Evolutionary conservation across 352 stramenopile genomes (phyloP), one percentile per base, ranked within the genome.

Genomic region (Pythium guiyangense): DNA sequence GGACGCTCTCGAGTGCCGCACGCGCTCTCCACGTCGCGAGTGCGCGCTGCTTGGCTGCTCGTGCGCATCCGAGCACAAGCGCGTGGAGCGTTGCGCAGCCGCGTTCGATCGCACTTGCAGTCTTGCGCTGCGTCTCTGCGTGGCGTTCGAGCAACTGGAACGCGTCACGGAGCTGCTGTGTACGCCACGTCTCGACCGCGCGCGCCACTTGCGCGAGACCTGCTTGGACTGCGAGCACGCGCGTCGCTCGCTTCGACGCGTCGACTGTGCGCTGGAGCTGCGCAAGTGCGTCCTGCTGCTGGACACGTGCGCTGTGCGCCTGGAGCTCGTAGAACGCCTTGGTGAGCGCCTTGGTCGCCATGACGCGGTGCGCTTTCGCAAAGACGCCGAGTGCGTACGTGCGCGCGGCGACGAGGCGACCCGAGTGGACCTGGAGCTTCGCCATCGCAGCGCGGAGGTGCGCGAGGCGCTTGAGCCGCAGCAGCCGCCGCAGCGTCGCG

Each of bases 381-480:
- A 64, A 29, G 34, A 25, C 40, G 11, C 37, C 22, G 22, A 63
- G n/a, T 5, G 57, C 57, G 34, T 31, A 43, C 18, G 20, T 52
- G 18, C 42, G 31, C 17, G 43, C 40, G n/a, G 22, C 18, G n/a
- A 22, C 10, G 17, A 54, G n/a, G 20, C 47, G 44, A 18, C 49
- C 51, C 25, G 57, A 35, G 11, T 43, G 40, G 26, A 46, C 46
- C 51, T 52, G 44, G 42, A 45, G 56, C 9, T 35, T 63, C 25
- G 40, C 34, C 43, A 63, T 48, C n/a, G 57, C 57, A 25, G 22
- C 25, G 22, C 34, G 27, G 57, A 81, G 40, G 26, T 65, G 45
- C 15, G 56, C 52, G 49, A 65, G 61, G n/a, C 47, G 50, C 48
- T 84, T 81, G 3, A 62, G 59, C 18, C 68, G 68, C 56, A 84